A percentile compares a stretch with the other conserved stretches of the same genome.
Evolutionary conservation across 192 early-diverging fungal genomes (phyloP).

Genomic region (Linnemannia schmuckeri): DNA sequence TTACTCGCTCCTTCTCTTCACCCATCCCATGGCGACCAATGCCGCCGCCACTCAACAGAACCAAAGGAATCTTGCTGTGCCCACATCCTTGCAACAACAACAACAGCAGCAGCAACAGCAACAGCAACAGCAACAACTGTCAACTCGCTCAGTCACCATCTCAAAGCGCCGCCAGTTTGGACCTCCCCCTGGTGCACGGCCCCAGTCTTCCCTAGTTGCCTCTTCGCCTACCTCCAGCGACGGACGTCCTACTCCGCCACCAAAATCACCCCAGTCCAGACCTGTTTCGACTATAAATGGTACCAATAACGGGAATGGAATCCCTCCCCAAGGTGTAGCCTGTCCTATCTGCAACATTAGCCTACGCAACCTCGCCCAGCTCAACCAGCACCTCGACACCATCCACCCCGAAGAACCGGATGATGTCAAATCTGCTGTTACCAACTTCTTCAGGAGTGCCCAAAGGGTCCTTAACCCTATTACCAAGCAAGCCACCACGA

Average conservation of each 20-base stretch:
- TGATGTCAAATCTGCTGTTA: conserved; percentile 63
- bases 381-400: conserved; percentile 63
- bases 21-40: conserved; percentile 28
- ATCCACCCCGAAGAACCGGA: conserved; percentile 63
- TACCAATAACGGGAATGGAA: neutral
- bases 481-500: conserved; percentile 47
- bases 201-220: conserved; percentile 4
- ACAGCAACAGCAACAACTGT: neutral
- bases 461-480: conserved; percentile 65
- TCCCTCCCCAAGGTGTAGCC: neutral
- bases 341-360: conserved; percentile 58
- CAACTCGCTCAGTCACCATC: conserved; percentile 25
- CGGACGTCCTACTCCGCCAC: conserved; percentile 26
- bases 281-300: conserved; percentile 17
- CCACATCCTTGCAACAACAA: conserved; percentile 23
- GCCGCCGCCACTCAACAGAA: conserved; percentile 23
- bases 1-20: neutral
- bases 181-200: conserved; percentile 14
- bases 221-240: conserved; percentile 5
- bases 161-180: conserved; percentile 47
- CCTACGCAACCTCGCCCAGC: conserved; percentile 48
- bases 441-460: conserved; percentile 65
- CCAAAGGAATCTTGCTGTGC: neutral
- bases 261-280: conserved; percentile 33
- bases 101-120: conserved; percentile 13